phyloP scores from a whole-genome alignment of 768 basidiomycete genomes.

The Lactarius tabidus region DNA sequence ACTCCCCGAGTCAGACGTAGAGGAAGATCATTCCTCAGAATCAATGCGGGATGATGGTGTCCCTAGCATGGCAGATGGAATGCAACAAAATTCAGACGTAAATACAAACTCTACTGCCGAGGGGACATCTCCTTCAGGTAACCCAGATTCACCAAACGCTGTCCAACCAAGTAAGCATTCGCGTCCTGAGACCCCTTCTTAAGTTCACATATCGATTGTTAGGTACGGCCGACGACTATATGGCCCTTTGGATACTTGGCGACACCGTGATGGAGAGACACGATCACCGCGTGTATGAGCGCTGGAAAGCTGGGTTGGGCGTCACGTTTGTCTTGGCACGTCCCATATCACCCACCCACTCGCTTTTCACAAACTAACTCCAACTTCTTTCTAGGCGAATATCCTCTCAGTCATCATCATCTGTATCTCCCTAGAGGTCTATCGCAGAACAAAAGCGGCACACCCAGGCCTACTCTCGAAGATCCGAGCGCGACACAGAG shows the following conservation, averaged over 20 bases:
- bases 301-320: conserved; percentile 19
- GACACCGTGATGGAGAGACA: conserved; percentile 8
- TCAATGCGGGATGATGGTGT: neutral
- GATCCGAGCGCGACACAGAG: conserved; percentile 14
- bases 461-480: conserved; percentile 7
- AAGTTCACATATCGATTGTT: neutral
- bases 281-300: conserved; percentile 11
- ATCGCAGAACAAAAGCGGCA: conserved; percentile 16
- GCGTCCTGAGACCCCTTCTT: neutral
- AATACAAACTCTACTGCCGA: neutral
- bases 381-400: neutral
- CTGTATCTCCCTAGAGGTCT: conserved; percentile 15
- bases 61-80: neutral
- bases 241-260: conserved; percentile 15
- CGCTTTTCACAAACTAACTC: neutral
- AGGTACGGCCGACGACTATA: neutral
- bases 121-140: neutral
- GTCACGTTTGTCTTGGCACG: conserved; percentile 15
- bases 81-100: neutral
- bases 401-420: conserved; percentile 13
- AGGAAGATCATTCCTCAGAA: conserved; percentile 1
- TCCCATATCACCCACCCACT: neutral
- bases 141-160: neutral
- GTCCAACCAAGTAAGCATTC: conserved; percentile 3
- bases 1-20: conserved; percentile 13